Percentiles rank a stretch among this genome's conserved stretches.
These are phyloP conservation scores for Chalciporus piperatus DNA, from an alignment of 768 basidiomycete species.

Conservation along the genomic window DNA sequence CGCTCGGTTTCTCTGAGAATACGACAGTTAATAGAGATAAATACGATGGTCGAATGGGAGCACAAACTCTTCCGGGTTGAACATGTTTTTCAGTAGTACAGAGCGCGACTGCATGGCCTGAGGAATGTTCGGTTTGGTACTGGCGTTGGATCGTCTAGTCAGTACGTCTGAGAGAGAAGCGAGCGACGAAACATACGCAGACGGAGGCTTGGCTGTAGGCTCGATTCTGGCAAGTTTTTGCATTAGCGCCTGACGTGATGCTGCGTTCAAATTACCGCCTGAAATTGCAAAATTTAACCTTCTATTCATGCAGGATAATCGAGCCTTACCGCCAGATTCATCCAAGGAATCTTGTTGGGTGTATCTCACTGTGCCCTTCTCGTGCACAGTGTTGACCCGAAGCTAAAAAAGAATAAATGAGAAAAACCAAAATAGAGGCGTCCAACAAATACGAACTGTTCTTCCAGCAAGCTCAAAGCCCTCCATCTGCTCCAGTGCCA, in stretches of 20 bases:
- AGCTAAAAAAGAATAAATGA: slow-evolving; percentile 45
- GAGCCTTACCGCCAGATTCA: slow-evolving; percentile 75
- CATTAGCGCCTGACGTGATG: slow-evolving; percentile 99
- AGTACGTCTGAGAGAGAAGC: slow-evolving; percentile 1
- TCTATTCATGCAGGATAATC: not conserved
- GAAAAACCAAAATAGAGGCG: slow-evolving; percentile 13
- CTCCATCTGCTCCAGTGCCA: slow-evolving; percentile 99
- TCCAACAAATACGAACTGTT: slow-evolving; percentile 49
- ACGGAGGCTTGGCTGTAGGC: slow-evolving; percentile 54
- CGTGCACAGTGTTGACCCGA: slow-evolving; percentile 89
- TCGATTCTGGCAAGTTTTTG: slow-evolving; percentile 99
- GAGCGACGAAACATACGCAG: slow-evolving; percentile 47
- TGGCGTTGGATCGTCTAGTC: slow-evolving; percentile 29
- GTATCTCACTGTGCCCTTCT: slow-evolving; percentile 78
- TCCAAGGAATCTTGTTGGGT: slow-evolving; percentile 80
- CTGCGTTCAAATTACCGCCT: slow-evolving; percentile 98
- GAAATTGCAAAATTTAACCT: slow-evolving; percentile 12
- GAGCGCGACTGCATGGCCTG: slow-evolving; percentile 87
- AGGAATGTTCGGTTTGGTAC: slow-evolving; percentile 75
- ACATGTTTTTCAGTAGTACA: slow-evolving; percentile 92
- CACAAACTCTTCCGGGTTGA: slow-evolving; percentile 91
- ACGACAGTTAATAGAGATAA: slow-evolving; percentile 4
- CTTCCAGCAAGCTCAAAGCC: slow-evolving; percentile 97
- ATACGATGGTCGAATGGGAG: not conserved
- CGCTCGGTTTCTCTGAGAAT: slow-evolving; percentile 80